phyloP scores from a whole-genome alignment of 2,329 filamentous ascomycete species.

The Alternaria viburni region DNA sequence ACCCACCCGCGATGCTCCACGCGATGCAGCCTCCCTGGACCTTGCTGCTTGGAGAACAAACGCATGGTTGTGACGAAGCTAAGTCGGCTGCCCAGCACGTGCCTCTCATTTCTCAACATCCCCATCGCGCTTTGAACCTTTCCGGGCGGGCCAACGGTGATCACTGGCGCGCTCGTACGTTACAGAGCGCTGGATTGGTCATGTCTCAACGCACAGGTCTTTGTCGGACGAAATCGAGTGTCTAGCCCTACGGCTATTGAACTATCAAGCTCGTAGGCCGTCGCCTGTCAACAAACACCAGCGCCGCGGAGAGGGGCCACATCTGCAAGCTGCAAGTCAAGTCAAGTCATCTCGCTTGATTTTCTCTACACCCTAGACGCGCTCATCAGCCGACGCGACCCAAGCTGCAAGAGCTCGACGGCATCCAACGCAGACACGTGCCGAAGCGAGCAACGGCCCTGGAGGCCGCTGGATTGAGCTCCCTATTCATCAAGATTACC shows the following conservation, averaged over 20 bases:
- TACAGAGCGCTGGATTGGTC: slow-evolving; percentile 25
- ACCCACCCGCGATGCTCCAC: slow-evolving; percentile 7
- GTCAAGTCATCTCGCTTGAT: slow-evolving; percentile 2
- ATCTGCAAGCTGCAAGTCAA: slow-evolving; percentile 7
- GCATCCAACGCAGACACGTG: slow-evolving; percentile 7
- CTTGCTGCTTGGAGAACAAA: not conserved
- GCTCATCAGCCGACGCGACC: slow-evolving; percentile 15
- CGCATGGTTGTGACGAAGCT: not conserved
- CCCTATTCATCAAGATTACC: slow-evolving; percentile 15
- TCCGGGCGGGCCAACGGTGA: slow-evolving; percentile 10
- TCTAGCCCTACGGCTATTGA: slow-evolving; percentile 20
- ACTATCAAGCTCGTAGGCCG: slow-evolving; percentile 15
- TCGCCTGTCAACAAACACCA: slow-evolving; percentile 2
- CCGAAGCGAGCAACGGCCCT: slow-evolving; percentile 1
- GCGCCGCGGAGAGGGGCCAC: slow-evolving; percentile 5
- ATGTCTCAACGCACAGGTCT: slow-evolving; percentile 34
- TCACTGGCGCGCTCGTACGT: slow-evolving; percentile 10
- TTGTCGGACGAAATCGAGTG: slow-evolving; percentile 13
- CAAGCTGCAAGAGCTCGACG: slow-evolving; percentile 8
- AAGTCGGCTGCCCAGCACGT: not conserved
- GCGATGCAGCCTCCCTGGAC: slow-evolving; percentile 8
- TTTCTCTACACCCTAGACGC: slow-evolving; percentile 3
- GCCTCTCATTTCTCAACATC: slow-evolving; percentile 9
- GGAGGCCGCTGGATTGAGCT: slow-evolving; percentile 6
- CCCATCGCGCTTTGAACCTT: slow-evolving; percentile 1